Base-by-base conservation (phyloP, 1,139 yeast species). In the Zygosaccharomyces pseudobailii region DNA sequence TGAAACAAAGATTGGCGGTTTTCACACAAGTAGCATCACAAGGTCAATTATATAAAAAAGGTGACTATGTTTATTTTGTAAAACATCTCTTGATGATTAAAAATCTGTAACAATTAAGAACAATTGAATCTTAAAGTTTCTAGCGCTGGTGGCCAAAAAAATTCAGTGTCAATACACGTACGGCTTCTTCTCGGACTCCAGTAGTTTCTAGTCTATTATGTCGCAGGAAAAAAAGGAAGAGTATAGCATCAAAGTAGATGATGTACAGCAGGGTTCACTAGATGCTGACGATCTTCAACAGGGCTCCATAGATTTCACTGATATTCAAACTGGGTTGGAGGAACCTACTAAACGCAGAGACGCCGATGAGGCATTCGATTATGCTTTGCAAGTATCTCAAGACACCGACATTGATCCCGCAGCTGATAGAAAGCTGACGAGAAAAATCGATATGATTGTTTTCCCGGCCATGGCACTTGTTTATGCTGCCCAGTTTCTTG, bases 401-500 rank as follows among this genome's bases (percentile, higher is more conserved):
- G 43, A 30, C 32, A 10, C 30, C 19, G 36, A 56, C 8, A 59
- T 47, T 24, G 42, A 58, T 23, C 51, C 51, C 9, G 61, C 51
- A 22, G 52, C 59, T 3, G 61, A 67, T 32, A 62, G 55, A 48
- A 61, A 50, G 47, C 56, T 75, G 7, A 59, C 71, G 7, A 50
- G 75, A 33, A 81, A 79, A 56, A 75, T 78, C 32, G 85, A 80
- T 56, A 32, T 71, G 19, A 72, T 58, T 51, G 54, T 82, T 37
- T 61, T 78, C 53, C 81, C 85, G 0, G 48, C 80, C 27, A 68
- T 80, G 68, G 71, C 79, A 54, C 50, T 74, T 10, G 62, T 79
- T 17, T 78, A 78, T 58, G 71, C 78, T 23, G 64, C 72, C 41
- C 87, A 81, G 61, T 78, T 74, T 46, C 75, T 81, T 78, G 87